Conservation (phyloP, 2,329 filamentous ascomycete genomes). For the Chalaropsis ovoidea region DNA sequence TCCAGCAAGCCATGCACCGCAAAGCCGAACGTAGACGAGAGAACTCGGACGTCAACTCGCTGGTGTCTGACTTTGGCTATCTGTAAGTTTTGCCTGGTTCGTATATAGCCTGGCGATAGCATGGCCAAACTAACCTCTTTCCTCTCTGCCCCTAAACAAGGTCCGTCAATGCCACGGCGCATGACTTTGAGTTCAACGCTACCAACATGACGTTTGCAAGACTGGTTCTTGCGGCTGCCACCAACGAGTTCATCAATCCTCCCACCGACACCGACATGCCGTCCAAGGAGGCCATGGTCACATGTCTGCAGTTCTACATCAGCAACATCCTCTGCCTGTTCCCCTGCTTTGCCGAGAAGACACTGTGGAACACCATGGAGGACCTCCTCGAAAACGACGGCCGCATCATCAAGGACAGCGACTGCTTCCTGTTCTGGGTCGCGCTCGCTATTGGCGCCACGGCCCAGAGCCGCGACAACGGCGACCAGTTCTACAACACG, state of each 20-base stretch:
- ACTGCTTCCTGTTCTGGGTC: conserved; percentile 82
- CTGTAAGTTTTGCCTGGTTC: conserved; percentile 46
- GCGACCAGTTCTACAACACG: conserved; percentile 51
- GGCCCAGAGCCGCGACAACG: conserved; percentile 58
- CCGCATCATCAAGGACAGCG: conserved; percentile 53
- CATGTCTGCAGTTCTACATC: conserved; percentile 73
- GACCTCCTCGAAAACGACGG: conserved; percentile 64
- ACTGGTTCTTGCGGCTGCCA: conserved; percentile 72
- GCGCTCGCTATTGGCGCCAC: conserved; percentile 74
- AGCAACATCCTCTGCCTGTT: conserved; percentile 69
- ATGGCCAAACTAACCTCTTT: not conserved
- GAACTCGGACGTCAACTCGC: conserved; percentile 76
- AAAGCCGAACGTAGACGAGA: conserved; percentile 59
- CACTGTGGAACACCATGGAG: conserved; percentile 67
- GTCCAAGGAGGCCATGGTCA: conserved; percentile 39
- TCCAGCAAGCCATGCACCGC: conserved; percentile 52
- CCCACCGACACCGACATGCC: conserved; percentile 51
- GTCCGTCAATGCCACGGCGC: conserved; percentile 85
- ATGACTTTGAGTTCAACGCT: conserved; percentile 83
- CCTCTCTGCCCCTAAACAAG: conserved; percentile 37
- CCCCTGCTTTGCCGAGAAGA: conserved; percentile 73
- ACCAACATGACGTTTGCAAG: conserved; percentile 88
- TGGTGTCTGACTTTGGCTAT: conserved; percentile 89
- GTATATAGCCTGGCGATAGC: not conserved
- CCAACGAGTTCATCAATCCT: conserved; percentile 60